Evolutionary conservation across 768 basidiomycete species (phyloP), one percentile per base, ranked within the genome.

Genomic region (Tulasnella sp.): DNA sequence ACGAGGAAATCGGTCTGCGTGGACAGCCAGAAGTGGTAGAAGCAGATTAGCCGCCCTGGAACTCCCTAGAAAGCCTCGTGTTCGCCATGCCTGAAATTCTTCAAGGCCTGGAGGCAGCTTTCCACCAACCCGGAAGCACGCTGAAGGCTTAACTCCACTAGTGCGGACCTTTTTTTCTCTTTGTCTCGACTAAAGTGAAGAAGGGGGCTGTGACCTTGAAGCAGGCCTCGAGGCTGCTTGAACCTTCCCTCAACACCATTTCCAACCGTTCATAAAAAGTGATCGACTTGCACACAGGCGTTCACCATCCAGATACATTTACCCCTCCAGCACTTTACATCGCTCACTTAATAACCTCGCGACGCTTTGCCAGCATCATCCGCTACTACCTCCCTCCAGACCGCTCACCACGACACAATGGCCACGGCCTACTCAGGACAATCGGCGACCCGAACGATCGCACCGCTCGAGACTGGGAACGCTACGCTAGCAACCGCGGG

Each of bases 151-250:
- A 64, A 64, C 58, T 64, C 58, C 58, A 64, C 58, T 64, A 64
- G 58, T 25, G 31, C 58, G 52, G 8, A 12, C 58, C 31, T n/a
- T 58, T n/a, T 58, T 19, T n/a, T 29, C 25, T 0, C 58, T 11
- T 34, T 64, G 29, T 64, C 25, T 64, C 49, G 31, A 64, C 58
- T 34, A 64, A 29, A 29, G 58, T 64, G 58, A 64, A 64, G 58
- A 64, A 25, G 58, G 58, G 58, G 58, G 58, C 58, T 64, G 58
- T 64, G 58, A 64, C 14, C 29, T 34, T 5, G 58, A 64, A 34
- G 29, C 58, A 64, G 58, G 58, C 58, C 58, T 64, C 58, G 58
- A 64, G 58, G 58, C 58, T 64, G 58, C 58, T 58, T 64, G 58
- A 64, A 64, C 58, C 58, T 64, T 64, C 58, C 58, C 58, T 64